phyloP scores from a whole-genome alignment of 345 rosid genomes.

The Geranium brycei region DNA sequence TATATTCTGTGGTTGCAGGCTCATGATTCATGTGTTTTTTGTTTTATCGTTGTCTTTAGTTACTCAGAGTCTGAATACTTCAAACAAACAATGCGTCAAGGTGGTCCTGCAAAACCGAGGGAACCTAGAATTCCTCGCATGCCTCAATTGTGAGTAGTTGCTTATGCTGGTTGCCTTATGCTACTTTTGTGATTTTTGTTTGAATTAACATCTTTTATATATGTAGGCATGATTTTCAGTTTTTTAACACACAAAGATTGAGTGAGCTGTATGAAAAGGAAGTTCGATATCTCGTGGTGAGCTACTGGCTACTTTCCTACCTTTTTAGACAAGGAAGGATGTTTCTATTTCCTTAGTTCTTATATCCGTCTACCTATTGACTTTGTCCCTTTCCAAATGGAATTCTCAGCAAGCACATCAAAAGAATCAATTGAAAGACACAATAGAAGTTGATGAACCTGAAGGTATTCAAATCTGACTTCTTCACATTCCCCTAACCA shows the following conservation, averaged over 20 bases:
- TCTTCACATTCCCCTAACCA: not conserved
- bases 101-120: constrained; percentile 80
- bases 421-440: constrained; percentile 86
- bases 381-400: not conserved
- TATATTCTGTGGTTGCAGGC: not conserved
- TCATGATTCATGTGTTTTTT: not conserved
- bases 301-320: constrained; percentile 9
- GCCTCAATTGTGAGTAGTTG: constrained; percentile 76
- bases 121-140: constrained; percentile 99
- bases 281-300: constrained; percentile 90
- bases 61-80: constrained; percentile 96
- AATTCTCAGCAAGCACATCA: constrained; percentile 84
- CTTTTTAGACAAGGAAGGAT: not conserved
- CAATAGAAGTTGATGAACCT: constrained; percentile 92
- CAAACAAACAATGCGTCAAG: constrained; percentile 94
- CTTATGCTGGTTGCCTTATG: constrained; percentile 4
- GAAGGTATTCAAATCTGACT: constrained; percentile 41
- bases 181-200: not conserved
- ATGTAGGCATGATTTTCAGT: constrained; percentile 85
- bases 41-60: constrained; percentile 19
- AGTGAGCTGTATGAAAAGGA: constrained; percentile 96
- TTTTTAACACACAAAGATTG: constrained; percentile 88
- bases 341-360: not conserved
- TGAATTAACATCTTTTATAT: constrained; percentile 2
- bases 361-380: not conserved